phyloP scores from a whole-genome alignment of 495 filamentous ascomycete species.

The Aspergillus biplanus region DNA sequence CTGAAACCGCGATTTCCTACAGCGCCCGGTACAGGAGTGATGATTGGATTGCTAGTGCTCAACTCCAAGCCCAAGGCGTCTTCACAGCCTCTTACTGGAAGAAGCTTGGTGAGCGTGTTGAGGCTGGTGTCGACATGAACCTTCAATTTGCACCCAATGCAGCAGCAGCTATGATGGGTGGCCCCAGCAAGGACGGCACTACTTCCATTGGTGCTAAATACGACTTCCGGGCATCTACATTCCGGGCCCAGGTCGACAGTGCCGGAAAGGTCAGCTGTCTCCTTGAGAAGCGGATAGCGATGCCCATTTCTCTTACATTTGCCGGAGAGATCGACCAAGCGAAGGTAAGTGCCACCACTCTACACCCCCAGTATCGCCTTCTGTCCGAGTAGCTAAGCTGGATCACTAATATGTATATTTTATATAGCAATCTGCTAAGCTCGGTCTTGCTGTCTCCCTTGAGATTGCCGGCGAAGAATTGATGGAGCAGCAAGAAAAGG shows the following conservation, averaged over 20 bases:
- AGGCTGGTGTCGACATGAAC: constrained; percentile 94
- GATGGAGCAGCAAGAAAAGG: constrained; percentile 86
- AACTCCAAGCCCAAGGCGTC: constrained; percentile 80
- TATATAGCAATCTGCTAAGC: constrained; percentile 85
- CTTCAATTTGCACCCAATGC: constrained; percentile 73
- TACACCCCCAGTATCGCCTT: neutral
- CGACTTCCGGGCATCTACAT: constrained; percentile 92
- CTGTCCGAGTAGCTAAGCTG: neutral
- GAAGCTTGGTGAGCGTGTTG: constrained; percentile 89
- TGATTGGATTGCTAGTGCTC: constrained; percentile 89
- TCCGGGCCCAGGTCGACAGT: constrained; percentile 94
- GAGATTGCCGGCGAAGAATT: constrained; percentile 88
- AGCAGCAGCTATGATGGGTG: constrained; percentile 69
- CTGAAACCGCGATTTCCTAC: constrained; percentile 85
- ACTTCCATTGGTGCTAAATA: constrained; percentile 96
- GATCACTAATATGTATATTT: constrained; percentile 20
- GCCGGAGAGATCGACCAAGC: constrained; percentile 96
- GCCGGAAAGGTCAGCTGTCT: constrained; percentile 90
- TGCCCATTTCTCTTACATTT: constrained; percentile 88
- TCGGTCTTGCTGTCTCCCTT: constrained; percentile 92
- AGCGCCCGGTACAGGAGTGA: constrained; percentile 83
- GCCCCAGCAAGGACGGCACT: constrained; percentile 77
- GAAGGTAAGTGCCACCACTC: constrained; percentile 65
- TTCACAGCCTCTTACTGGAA: constrained; percentile 95
- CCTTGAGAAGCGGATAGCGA: constrained; percentile 92